Base-by-base conservation (phyloP, 1,139 yeast species). In the Arxiozyma bovina region DNA sequence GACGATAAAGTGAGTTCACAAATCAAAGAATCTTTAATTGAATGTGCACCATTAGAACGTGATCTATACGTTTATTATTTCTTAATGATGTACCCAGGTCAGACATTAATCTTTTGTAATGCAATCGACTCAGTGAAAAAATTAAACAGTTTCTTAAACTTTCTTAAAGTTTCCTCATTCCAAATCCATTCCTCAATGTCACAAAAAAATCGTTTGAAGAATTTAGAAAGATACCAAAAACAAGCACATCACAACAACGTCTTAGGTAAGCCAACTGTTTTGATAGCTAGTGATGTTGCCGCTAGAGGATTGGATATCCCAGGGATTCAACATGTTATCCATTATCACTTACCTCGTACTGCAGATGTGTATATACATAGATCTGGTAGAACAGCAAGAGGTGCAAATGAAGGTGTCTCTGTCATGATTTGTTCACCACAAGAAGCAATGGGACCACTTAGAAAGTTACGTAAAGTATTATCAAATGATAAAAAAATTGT, bases 371-470 rank as follows among this genome's bases (percentile, higher is more conserved):
- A 93, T 67, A 85, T 93, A 60, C 99, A 93, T 72, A 80, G 99
- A 70, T 88, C 97, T 1, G 99, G 99, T 58, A 83, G 99, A 78
- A 94, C 99, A 22, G 99, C 96, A 0, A 86, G 99, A 76, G 97
- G 96, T 1, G 93, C 94, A 0, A 80, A 79, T 53, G 94, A 88
- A 67, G 99, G 99, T 75, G 96, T 93, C 21, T 85, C 97, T 1
- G 85, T 94, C 44, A 83, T 90, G 79, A 76, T 93, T 55, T 90
- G 97, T 64, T 87, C 96, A 2, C 97, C 98, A 17, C 91, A 87
- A 59, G 99, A 93, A 68, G 87, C 95, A 0, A 80, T 90, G 55
- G 96, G 96, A 0, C 94, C 97, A 0, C 75, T 93, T 60, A 78
- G 80, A 64, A 88, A 86, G 67, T 77, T 93, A 54, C 78, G 96